phyloP scores from a whole-genome alignment of 2,329 filamentous ascomycete species.

The Zopfia rhizophila region DNA sequence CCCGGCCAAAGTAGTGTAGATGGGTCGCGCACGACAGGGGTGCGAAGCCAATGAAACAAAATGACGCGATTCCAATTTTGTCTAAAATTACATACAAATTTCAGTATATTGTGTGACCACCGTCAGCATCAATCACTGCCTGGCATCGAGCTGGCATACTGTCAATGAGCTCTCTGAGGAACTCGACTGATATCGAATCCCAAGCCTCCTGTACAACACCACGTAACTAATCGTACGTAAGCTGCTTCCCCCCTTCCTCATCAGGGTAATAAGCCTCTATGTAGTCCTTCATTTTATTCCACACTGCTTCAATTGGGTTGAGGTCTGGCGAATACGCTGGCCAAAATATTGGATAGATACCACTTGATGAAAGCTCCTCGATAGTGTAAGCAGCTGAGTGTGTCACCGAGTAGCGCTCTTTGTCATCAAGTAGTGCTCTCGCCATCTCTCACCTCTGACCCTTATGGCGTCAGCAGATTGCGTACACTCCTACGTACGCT shows the following conservation, averaged over 20 bases:
- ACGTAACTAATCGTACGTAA: slow-evolving; percentile 8
- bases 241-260: slow-evolving; percentile 6
- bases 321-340: slow-evolving; percentile 15
- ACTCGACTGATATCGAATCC: slow-evolving; percentile 7
- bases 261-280: slow-evolving; percentile 13
- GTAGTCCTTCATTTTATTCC: slow-evolving; percentile 20
- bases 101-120: slow-evolving; percentile 12
- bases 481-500: too few relatives aligned
- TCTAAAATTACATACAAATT: slow-evolving; percentile 2
- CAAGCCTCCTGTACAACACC: slow-evolving; percentile 16
- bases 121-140: slow-evolving; percentile 14
- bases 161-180: slow-evolving; percentile 5
- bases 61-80: neutral
- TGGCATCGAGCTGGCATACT: slow-evolving; percentile 11
- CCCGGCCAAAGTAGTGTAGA: slow-evolving; percentile 1
- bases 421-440: too few relatives aligned
- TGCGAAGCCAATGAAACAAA: neutral
- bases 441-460: too few relatives aligned
- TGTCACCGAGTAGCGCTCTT: too few relatives aligned
- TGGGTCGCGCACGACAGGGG: slow-evolving; percentile 2
- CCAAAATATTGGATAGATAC: slow-evolving; percentile 12
- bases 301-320: slow-evolving; percentile 17
- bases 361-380: slow-evolving; percentile 4
- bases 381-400: slow-evolving; percentile 2
- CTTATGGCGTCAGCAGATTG: too few relatives aligned